Conservation (phyloP, 2,329 filamentous ascomycete species). For the Verticillium nubilum region DNA sequence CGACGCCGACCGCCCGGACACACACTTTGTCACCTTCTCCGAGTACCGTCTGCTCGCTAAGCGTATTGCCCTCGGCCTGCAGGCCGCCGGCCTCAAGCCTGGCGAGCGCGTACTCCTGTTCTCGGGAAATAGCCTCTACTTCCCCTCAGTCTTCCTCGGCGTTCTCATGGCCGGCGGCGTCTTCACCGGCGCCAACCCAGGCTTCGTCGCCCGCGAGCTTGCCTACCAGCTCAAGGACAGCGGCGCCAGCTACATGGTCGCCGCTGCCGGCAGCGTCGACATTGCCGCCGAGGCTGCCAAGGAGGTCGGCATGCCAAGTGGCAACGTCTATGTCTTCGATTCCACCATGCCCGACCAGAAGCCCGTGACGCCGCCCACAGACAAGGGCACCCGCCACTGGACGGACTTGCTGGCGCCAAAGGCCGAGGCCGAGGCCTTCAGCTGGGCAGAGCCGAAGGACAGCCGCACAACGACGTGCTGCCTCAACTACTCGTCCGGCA, state of each 20-base stretch:
- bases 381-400: conserved; percentile 54
- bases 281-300: conserved; percentile 62
- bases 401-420: conserved; percentile 49
- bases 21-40: conserved; percentile 57
- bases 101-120: conserved; percentile 71
- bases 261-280: conserved; percentile 53
- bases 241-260: conserved; percentile 61
- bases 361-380: conserved; percentile 9
- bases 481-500: conserved; percentile 76
- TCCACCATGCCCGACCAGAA: conserved; percentile 32
- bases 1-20: conserved; percentile 62
- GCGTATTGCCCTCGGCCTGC: conserved; percentile 63
- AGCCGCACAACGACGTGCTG: conserved; percentile 52
- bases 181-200: conserved; percentile 71
- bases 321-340: conserved; percentile 62
- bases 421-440: conserved; percentile 49
- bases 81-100: conserved; percentile 53
- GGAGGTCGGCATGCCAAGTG: conserved; percentile 45
- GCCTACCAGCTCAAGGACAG: conserved; percentile 71
- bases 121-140: conserved; percentile 68
- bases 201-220: conserved; percentile 62
- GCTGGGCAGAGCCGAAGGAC: conserved; percentile 54
- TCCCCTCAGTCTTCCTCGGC: conserved; percentile 65
- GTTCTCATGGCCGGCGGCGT: conserved; percentile 72
- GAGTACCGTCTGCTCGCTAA: conserved; percentile 67